A percentile compares a stretch with the other conserved stretches of the same genome.
These are phyloP conservation scores for Plasmodium adleri DNA, from an alignment of 169 alveolate species.

Conservation along the genomic window DNA sequence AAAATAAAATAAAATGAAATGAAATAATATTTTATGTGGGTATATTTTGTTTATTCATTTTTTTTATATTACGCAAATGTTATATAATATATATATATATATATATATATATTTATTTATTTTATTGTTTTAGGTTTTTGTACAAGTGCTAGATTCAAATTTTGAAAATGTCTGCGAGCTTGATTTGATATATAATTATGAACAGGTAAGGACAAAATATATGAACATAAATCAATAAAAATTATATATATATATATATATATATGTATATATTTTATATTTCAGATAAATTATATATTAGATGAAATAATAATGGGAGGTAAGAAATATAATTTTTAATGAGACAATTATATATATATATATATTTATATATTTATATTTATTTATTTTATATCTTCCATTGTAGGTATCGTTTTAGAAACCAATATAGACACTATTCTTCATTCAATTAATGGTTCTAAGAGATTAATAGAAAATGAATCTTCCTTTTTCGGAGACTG, in stretches of 20 bases:
- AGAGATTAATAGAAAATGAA: slow-evolving; percentile 63
- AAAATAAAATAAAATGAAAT: background rate
- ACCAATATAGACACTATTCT: slow-evolving; percentile 71
- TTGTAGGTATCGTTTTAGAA: slow-evolving; percentile 58
- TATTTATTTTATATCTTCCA: background rate
- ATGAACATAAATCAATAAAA: background rate
- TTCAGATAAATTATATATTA: slow-evolving; percentile 88
- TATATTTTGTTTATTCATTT: background rate
- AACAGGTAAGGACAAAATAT: slow-evolving; percentile 80
- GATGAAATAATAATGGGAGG: slow-evolving; percentile 93
- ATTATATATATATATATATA: background rate
- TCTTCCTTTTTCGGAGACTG: slow-evolving; percentile 67
- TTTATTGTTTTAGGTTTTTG: slow-evolving; percentile 45
- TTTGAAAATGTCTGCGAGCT: slow-evolving; percentile 94
- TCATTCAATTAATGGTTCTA: slow-evolving; percentile 61
- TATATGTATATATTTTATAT: background rate
- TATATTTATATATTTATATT: slow-evolving; percentile 1
- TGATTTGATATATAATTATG: slow-evolving; percentile 92
- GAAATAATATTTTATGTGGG: background rate
- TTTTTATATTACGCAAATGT: too few species aligned
- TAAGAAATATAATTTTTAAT: slow-evolving; percentile 23
- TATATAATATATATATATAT: too few species aligned
- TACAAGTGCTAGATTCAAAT: slow-evolving; percentile 88
- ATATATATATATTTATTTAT: background rate
- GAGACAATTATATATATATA: background rate